Base-by-base conservation (phyloP, 257 asterid genomes). In the Ehretia macrophylla region DNA sequence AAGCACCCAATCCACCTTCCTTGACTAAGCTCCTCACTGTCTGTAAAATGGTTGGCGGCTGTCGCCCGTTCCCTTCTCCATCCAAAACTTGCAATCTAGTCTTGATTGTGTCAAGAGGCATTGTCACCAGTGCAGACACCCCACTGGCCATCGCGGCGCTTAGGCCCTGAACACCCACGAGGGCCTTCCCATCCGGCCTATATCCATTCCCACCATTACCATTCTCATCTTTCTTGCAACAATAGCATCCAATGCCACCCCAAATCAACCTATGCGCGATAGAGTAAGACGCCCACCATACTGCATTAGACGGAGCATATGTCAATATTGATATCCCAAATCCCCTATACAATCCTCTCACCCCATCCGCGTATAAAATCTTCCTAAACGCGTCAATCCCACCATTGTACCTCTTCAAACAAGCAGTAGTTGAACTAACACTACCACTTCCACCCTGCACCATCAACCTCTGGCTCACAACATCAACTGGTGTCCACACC, bases 271-370 rank as follows among this genome's bases (percentile, higher is more conserved):
- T 72, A 37, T 93, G 89, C 0, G 85, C 92, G 10, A 79, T 46
- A 0, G 99, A 85, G 75, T 89, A 93, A 48, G 99, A 86, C 10
- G 90, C 95, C 99, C 99, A 93, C 99, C 99, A 93, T 14, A 83
- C 97, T 0, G 99, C 99, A 69, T 89, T 93, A 0, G 99, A 93
- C 46, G 99, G 99, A 10, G 99, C 99, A 48, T 89, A 93, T 53
- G 99, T 89, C 66, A 93, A 62, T 32, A 85, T 93, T 5, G 99
- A 93, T 8, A 89, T 89, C 66, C 97, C 99, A 59, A 93, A 93
- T 22, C 99, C 99, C 42, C 99, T 75, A 55, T 93, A 93, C 79
- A 93, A 71, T 17, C 99, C 99, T 56, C 80, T 77, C 17, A 79
- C 56, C 12, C 99, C 99, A 72, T 89, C 95, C 0, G 79, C 60